Evolutionary conservation across 2,329 filamentous ascomycete genomes (phyloP).

Genomic region (Thyridium curvatum): DNA sequence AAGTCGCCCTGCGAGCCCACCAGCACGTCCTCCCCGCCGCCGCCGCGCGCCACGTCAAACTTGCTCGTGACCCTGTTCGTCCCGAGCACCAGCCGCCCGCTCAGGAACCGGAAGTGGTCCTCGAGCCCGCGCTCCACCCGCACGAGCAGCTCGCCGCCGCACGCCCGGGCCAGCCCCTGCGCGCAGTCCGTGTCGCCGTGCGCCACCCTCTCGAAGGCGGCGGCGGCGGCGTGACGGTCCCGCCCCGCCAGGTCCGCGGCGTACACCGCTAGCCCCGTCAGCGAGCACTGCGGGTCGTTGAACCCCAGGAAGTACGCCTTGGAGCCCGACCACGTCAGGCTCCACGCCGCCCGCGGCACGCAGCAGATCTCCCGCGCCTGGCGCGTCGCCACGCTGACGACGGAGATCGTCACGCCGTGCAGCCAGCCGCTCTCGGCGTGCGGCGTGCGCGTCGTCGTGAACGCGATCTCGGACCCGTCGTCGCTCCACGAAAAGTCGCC

Average conservation of each 20-base stretch:
- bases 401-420: constrained; percentile 12
- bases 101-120: constrained; percentile 2
- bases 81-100: not conserved
- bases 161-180: not conserved
- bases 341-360: constrained; percentile 3
- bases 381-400: constrained; percentile 6
- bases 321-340: constrained; percentile 3
- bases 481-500: constrained; percentile 18
- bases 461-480: constrained; percentile 16
- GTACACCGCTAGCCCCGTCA: constrained; percentile 3
- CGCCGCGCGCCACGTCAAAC: not conserved
- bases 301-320: constrained; percentile 1
- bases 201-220: not conserved
- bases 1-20: constrained; percentile 17
- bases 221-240: too few relatives aligned
- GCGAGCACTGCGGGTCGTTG: not conserved
- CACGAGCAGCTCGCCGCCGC: not conserved
- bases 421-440: constrained; percentile 16
- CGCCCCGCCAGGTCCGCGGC: not conserved
- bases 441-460: constrained; percentile 12
- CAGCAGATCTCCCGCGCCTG: constrained; percentile 5
- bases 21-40: constrained; percentile 12
- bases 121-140: constrained; percentile 1
- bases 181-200: constrained; percentile 2
- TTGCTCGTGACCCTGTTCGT: not conserved